Percentiles rank a stretch among this genome's conserved stretches.
phyloP scores from a whole-genome alignment of 495 filamentous ascomycete species.

The Xeromyces bisporus region DNA sequence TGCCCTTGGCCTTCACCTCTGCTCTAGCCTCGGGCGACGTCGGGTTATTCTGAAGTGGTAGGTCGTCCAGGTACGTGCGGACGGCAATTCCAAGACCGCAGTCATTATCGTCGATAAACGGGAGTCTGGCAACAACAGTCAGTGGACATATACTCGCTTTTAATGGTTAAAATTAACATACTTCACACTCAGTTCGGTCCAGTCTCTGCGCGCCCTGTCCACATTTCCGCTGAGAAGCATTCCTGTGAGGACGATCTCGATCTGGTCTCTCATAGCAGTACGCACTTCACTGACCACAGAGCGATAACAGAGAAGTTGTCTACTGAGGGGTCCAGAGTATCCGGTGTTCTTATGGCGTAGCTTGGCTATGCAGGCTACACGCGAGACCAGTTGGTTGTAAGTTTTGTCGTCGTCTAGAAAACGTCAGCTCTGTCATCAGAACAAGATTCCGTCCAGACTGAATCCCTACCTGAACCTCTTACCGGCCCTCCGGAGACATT shows the following conservation, averaged over 20 bases:
- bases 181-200: conserved; percentile 52
- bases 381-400: conserved; percentile 63
- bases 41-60: conserved; percentile 35
- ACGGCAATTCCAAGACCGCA: conserved; percentile 78
- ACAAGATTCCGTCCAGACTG: too few relatives aligned
- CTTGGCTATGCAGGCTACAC: conserved; percentile 66
- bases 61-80: conserved; percentile 82
- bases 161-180: conserved; percentile 25
- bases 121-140: conserved; percentile 40
- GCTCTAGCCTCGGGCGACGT: conserved; percentile 42
- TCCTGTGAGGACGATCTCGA: conserved; percentile 63
- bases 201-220: conserved; percentile 51
- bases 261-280: conserved; percentile 55
- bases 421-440: too few relatives aligned
- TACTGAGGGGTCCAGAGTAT: conserved; percentile 86
- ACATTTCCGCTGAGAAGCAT: conserved; percentile 67
- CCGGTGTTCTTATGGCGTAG: conserved; percentile 71
- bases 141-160: conserved; percentile 10
- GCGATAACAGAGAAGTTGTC: conserved; percentile 74
- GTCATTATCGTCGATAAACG: conserved; percentile 70
- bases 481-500: conserved; percentile 42
- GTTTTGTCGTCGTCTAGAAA: conserved; percentile 49
- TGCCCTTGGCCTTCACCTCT: conserved; percentile 45
- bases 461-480: conserved; percentile 35
- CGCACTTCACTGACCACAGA: conserved; percentile 68